Base-by-base conservation (phyloP, 495 filamentous ascomycete genomes). In the Podospora sp. region DNA sequence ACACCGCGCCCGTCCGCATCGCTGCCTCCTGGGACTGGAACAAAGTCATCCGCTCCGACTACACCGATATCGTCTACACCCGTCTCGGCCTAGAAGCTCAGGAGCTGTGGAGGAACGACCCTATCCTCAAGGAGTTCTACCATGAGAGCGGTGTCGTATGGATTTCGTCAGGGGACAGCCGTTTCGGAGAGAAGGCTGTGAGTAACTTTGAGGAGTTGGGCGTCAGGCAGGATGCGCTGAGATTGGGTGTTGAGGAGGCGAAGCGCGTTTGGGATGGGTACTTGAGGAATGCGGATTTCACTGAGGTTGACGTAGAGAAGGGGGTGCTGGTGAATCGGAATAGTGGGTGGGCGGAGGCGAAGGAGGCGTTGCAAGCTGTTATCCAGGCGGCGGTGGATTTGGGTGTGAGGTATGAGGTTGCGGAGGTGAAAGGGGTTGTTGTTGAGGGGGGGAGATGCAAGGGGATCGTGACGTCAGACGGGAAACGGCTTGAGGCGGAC, bases 11-110 rank as follows among this genome's bases (percentile, higher is more conserved):
- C 66, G 75, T 51, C 70, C 82, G 66, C 71, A 78, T 69, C 36
- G 87, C 85, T 22, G 88, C 88, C 25, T 89, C 88, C 0, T 85
- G 84, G 79, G 88, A 91, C 75, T 86, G 85, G 80, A 90, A 89
- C 71, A 90, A 90, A 69, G 85, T 90, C 18, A 75, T 90, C 21
- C 87, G 89, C 70, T 82, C 87, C 63, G 89, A 91, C 71, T 91
- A 91, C 75, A 75, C 78, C 36, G 82, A 88, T 69, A 73, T 79
- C 18, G 70, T 85, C 35, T 90, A 91, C 78, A 82, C 79, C 67
- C 65, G 77, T 56, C 78, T 90, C 12, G 88, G 83, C 20, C 76
- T 88, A 20, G 84, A 88, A 69, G 84, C 88, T 0, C 80, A 82
- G 56, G 79, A 84, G 49, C 73, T 81, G 27, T 90, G 86, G 83